Evolutionary conservation across 192 early-diverging fungal genomes (phyloP).

Genomic region (Backusella sp.): DNA sequence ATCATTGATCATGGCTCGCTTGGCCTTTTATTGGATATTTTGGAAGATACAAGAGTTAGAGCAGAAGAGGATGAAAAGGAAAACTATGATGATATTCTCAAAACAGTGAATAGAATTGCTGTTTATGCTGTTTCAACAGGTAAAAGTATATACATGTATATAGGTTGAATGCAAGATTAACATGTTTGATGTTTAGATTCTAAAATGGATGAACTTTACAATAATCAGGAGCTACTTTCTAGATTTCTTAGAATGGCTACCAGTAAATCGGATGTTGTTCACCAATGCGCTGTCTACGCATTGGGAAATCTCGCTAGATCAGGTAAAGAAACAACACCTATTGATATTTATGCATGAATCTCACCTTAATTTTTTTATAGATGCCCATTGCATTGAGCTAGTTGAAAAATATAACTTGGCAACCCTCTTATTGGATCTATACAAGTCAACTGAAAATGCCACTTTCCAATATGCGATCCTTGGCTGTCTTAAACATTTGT

Average conservation of each 20-base stretch:
- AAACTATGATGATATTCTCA: conserved; percentile 42
- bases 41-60: conserved; percentile 42
- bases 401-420: conserved; percentile 55
- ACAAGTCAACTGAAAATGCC: conserved; percentile 43
- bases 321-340: conserved; percentile 27
- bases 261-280: conserved; percentile 28
- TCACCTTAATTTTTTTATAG: conserved; percentile 30
- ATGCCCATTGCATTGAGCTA: conserved; percentile 60
- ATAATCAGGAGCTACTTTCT: conserved; percentile 41
- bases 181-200: conserved; percentile 33
- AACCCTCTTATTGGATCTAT: conserved; percentile 54
- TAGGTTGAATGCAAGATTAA: not conserved
- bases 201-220: conserved; percentile 48
- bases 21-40: conserved; percentile 38
- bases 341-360: not conserved
- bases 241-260: conserved; percentile 44
- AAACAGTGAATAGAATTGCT: conserved; percentile 43
- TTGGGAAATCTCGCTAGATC: conserved; percentile 73
- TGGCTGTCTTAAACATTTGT: conserved; percentile 67
- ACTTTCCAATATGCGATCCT: conserved; percentile 60
- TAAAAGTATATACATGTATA: conserved; percentile 13
- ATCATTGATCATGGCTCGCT: conserved; percentile 38
- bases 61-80: conserved; percentile 48
- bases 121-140: conserved; percentile 47
- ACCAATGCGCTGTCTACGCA: conserved; percentile 52